phyloP scores from a whole-genome alignment of 1,284 basidiomycete genomes.

The Sanguinoderma infundibulare region DNA sequence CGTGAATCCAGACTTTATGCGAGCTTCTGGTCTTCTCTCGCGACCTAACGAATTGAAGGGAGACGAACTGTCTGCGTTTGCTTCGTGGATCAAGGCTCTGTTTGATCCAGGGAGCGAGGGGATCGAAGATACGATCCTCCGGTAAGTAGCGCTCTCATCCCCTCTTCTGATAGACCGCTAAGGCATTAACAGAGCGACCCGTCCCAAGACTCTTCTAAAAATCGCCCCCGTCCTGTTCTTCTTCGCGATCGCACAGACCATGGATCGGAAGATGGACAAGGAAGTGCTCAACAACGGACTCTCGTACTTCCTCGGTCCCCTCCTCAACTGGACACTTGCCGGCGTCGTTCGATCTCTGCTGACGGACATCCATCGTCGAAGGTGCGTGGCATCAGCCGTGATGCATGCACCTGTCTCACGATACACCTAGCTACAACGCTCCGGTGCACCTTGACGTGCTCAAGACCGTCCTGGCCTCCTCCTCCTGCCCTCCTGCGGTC shows the following conservation, averaged over 20 bases:
- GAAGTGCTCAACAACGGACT: slow-evolving; percentile 74
- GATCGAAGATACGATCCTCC: slow-evolving; percentile 78
- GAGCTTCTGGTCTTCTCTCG: slow-evolving; percentile 49
- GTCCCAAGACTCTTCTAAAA: slow-evolving; percentile 65
- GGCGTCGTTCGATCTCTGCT: slow-evolving; percentile 69
- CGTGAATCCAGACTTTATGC: slow-evolving; percentile 56
- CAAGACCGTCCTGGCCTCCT: slow-evolving; percentile 64
- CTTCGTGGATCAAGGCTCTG: slow-evolving; percentile 73
- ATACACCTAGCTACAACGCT: slow-evolving; percentile 37
- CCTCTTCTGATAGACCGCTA: neutral
- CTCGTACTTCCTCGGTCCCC: slow-evolving; percentile 72
- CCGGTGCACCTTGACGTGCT: slow-evolving; percentile 62
- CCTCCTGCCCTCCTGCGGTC: slow-evolving; percentile 68
- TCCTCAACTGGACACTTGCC: slow-evolving; percentile 80
- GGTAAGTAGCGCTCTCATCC: slow-evolving; percentile 44
- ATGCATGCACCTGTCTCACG: neutral
- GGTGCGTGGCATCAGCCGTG: slow-evolving; percentile 46
- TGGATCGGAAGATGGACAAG: slow-evolving; percentile 60
- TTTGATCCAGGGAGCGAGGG: slow-evolving; percentile 80
- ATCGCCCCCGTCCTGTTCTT: slow-evolving; percentile 70
- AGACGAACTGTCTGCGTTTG: slow-evolving; percentile 56
- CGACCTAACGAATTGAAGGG: slow-evolving; percentile 45
- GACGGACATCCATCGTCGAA: slow-evolving; percentile 59
- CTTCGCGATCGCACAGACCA: slow-evolving; percentile 56
- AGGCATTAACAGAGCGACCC: slow-evolving; percentile 43